Conservation (phyloP, 2,329 filamentous ascomycete species). For the Epichloe hybrida region DNA sequence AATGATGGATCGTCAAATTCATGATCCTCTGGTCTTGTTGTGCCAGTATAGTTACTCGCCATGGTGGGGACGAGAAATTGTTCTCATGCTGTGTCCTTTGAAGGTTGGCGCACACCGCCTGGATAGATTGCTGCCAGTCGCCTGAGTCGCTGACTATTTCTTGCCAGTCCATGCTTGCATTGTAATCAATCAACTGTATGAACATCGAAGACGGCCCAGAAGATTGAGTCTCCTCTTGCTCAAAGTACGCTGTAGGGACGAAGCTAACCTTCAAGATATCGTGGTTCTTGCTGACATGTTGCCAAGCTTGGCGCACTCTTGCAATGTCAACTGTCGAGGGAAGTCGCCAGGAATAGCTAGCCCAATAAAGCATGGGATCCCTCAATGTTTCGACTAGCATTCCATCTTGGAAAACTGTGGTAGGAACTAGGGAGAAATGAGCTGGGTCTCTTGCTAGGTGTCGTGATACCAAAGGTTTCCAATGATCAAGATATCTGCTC, state of each 20-base stretch:
- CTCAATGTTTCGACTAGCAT: neutral
- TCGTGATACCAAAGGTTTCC: neutral
- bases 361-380: neutral
- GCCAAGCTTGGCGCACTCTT: neutral
- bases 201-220: neutral
- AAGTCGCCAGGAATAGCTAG: neutral
- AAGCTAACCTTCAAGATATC: neutral
- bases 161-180: neutral
- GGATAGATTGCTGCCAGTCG: neutral
- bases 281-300: neutral
- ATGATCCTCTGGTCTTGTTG: conserved; percentile 14
- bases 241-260: neutral
- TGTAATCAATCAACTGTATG: neutral
- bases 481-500: neutral
- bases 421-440: neutral
- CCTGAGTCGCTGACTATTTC: neutral
- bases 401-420: neutral
- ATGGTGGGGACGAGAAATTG: conserved; percentile 13
- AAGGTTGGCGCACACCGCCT: neutral
- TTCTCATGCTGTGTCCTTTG: neutral
- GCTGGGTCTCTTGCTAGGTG: neutral
- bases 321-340: neutral
- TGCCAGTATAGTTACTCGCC: conserved; percentile 21
- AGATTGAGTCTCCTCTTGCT: neutral
- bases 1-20: conserved; percentile 38